phyloP scores from a whole-genome alignment of 257 asterid genomes.

The Jacaranda copaia region DNA sequence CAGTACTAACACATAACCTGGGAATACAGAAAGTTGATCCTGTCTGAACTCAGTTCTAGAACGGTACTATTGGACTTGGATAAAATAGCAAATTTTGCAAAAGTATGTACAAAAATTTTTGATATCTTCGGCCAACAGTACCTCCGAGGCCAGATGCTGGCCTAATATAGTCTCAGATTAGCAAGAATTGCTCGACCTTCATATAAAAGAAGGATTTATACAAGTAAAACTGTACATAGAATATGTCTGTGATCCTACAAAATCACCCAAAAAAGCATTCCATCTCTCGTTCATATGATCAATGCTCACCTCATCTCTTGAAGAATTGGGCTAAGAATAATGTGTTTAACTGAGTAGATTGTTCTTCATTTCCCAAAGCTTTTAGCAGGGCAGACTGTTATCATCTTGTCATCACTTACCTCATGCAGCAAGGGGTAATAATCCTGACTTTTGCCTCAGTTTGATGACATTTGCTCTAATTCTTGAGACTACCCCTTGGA shows the following conservation, averaged over 20 bases:
- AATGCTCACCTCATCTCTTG: conserved; percentile 23
- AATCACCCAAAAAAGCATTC: conserved; percentile 30
- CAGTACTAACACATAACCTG: background rate
- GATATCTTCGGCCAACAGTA: conserved; percentile 18
- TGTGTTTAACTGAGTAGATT: background rate
- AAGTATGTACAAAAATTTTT: conserved; percentile 10
- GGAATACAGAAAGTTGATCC: conserved; percentile 1
- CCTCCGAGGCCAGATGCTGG: conserved; percentile 30
- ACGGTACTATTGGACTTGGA: background rate
- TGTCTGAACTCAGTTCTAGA: background rate
- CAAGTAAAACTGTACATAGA: conserved; percentile 51
- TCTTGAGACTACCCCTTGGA: conserved; percentile 1
- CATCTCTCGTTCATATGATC: conserved; percentile 28
- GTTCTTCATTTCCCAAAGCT: conserved; percentile 9
- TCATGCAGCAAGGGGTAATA: background rate
- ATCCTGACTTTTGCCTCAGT: conserved; percentile 5
- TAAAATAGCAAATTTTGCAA: conserved; percentile 13
- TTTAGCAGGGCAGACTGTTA: background rate
- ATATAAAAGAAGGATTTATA: conserved; percentile 37
- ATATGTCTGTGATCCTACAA: conserved; percentile 31
- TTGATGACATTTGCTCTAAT: background rate
- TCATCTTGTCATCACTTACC: background rate
- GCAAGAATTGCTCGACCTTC: conserved; percentile 41
- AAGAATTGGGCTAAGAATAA: conserved; percentile 16
- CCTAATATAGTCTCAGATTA: conserved; percentile 31